Base-by-base conservation (phyloP, 257 asterid genomes). In the Solanum pinnatisectum region DNA sequence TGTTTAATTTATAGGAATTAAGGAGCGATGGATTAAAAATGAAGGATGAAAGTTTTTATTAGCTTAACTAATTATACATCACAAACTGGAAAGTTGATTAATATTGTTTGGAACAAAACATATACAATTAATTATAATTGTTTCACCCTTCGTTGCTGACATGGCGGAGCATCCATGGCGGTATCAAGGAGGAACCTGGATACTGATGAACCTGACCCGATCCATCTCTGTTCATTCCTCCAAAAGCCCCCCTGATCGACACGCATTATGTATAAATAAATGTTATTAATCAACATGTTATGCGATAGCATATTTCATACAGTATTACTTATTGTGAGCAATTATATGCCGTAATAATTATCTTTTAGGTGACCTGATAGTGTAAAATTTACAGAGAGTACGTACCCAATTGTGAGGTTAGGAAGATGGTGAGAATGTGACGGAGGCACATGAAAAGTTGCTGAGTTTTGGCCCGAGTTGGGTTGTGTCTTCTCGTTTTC, bases 351-450 rank as follows among this genome's bases (percentile, higher is more conserved):
- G 70, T 4, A 60, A 23, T 22, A n/a, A 60, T 60, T 60, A 60
- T 22, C 32, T 20, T 74, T 37, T 1, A 37, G 11, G 6, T 23
- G 2, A 37, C 0, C 5, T 37, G 30, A 39, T 23, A n/a, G 35
- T 9, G 14, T 76, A 76, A 2, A 70, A 23, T 10, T 10, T n/a
- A 22, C 16, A 44, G 14, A 11, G 46, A 27, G 67, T 63, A 63
- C 32, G 16, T 93, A 93, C 96, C 94, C 91, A 83, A 90, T 91
- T 16, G 92, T 74, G 2, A 90, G 91, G 79, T 88, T 82, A 52
- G 91, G 91, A 63, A 76, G 77, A 4, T 32, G 89, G 18, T 33
- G 88, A 40, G 89, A 84, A 52, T 70, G 60, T 5, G 85, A 79
- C n/a, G 89, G 90, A 88, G 87, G 79, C 56, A 46, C 60, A 46